These are phyloP conservation scores for Clavispora vitiphila DNA, from an alignment of 805 yeast species.

Conservation along the genomic window DNA sequence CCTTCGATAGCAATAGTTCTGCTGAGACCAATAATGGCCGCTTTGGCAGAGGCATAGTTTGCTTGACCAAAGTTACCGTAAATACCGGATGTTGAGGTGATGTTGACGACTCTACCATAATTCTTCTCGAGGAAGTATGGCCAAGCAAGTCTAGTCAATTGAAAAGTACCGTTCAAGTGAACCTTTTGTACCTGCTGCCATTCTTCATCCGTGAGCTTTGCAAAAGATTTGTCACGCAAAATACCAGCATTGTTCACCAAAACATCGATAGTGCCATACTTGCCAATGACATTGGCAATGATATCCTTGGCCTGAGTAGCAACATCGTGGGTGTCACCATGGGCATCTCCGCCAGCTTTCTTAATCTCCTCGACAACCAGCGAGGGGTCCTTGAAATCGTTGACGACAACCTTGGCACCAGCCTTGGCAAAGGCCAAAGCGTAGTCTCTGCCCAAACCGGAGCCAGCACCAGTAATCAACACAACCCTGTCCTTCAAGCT, in stretches of 20 bases:
- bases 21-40: constrained; percentile 80
- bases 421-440: constrained; percentile 80
- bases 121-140: constrained; percentile 77
- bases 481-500: constrained; percentile 81
- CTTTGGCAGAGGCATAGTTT: constrained; percentile 90
- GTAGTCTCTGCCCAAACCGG: constrained; percentile 89
- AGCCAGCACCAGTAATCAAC: constrained; percentile 91
- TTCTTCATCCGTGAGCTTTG: constrained; percentile 75
- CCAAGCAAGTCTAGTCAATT: constrained; percentile 87
- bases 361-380: constrained; percentile 71
- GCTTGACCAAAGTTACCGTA: constrained; percentile 98
- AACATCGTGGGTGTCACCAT: constrained; percentile 79
- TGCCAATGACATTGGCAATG: constrained; percentile 67
- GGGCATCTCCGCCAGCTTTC: constrained; percentile 71
- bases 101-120: constrained; percentile 78
- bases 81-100: constrained; percentile 93
- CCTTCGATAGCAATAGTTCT: constrained; percentile 91
- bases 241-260: constrained; percentile 94
- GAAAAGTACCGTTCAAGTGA: constrained; percentile 77
- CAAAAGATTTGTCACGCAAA: constrained; percentile 81
- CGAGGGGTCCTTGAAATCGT: constrained; percentile 77
- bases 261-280: constrained; percentile 80
- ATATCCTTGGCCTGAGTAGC: constrained; percentile 69
- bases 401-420: constrained; percentile 93
- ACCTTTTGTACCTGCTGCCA: constrained; percentile 81